These are phyloP conservation scores for Verbena officinalis DNA, from an alignment of 257 asterid species.

Conservation along the genomic window DNA sequence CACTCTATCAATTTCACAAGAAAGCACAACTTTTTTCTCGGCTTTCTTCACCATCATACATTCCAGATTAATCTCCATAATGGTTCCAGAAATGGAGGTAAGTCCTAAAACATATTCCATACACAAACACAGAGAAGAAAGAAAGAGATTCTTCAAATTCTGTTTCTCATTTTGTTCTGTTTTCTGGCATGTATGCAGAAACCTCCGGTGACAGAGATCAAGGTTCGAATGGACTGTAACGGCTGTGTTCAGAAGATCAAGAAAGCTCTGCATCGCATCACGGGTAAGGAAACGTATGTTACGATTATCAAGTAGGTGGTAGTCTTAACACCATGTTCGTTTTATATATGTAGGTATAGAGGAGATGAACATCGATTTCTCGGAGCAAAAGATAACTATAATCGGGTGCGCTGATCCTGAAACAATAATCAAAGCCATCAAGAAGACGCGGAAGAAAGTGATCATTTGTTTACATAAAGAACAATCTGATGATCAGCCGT, in stretches of 20 bases:
- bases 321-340: neutral
- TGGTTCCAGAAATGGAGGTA: slow-evolving; percentile 53
- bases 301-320: neutral
- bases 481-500: slow-evolving; percentile 40
- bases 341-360: slow-evolving; percentile 48
- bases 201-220: slow-evolving; percentile 59
- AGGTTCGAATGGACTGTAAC: slow-evolving; percentile 74
- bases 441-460: slow-evolving; percentile 66
- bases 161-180: neutral
- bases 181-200: slow-evolving; percentile 38
- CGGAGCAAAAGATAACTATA: slow-evolving; percentile 63
- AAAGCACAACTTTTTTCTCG: slow-evolving; percentile 20
- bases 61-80: slow-evolving; percentile 15
- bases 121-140: neutral
- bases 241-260: slow-evolving; percentile 85
- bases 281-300: slow-evolving; percentile 39
- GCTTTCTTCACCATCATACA: slow-evolving; percentile 14
- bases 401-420: slow-evolving; percentile 74
- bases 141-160: neutral
- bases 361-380: slow-evolving; percentile 57
- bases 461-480: slow-evolving; percentile 57
- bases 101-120: neutral
- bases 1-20: slow-evolving; percentile 26
- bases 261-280: slow-evolving; percentile 62
- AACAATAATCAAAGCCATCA: slow-evolving; percentile 64